Evolutionary conservation across 2,329 filamentous ascomycete genomes (phyloP).

Genomic region (Apiospora rasikravindrae): DNA sequence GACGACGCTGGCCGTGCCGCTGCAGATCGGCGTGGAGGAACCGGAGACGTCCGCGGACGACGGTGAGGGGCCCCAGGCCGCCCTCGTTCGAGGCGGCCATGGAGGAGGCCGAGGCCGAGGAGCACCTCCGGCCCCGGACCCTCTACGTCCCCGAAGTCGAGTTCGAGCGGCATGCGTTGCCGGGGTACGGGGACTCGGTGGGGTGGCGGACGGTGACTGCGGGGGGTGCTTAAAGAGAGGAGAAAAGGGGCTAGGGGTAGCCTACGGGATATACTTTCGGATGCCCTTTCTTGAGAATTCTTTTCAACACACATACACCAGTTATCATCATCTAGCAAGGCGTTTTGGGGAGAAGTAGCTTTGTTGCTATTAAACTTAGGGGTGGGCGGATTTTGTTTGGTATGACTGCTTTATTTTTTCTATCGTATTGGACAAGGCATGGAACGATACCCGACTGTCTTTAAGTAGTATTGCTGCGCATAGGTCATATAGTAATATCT

Average conservation of each 20-base stretch:
- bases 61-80: slow-evolving; percentile 35
- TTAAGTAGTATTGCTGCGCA: neutral
- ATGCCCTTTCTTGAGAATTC: neutral
- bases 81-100: slow-evolving; percentile 58
- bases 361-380: neutral
- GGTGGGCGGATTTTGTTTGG: neutral
- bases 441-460: slow-evolving; percentile 6
- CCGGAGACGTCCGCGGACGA: slow-evolving; percentile 29
- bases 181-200: slow-evolving; percentile 36
- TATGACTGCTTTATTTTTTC: neutral
- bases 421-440: neutral
- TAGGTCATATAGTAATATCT: neutral
- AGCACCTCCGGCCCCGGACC: slow-evolving; percentile 48
- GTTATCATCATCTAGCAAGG: neutral
- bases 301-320: neutral
- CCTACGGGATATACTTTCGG: too few species aligned
- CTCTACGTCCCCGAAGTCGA: slow-evolving; percentile 41
- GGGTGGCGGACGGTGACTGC: neutral
- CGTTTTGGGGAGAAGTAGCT: neutral
- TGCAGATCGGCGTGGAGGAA: slow-evolving; percentile 57
- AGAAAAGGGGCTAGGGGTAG: neutral
- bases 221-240: neutral
- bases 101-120: slow-evolving; percentile 51
- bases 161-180: slow-evolving; percentile 42
- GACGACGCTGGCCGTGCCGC: slow-evolving; percentile 51